phyloP scores from a whole-genome alignment of 768 basidiomycete genomes.

The Mycena crocata region DNA sequence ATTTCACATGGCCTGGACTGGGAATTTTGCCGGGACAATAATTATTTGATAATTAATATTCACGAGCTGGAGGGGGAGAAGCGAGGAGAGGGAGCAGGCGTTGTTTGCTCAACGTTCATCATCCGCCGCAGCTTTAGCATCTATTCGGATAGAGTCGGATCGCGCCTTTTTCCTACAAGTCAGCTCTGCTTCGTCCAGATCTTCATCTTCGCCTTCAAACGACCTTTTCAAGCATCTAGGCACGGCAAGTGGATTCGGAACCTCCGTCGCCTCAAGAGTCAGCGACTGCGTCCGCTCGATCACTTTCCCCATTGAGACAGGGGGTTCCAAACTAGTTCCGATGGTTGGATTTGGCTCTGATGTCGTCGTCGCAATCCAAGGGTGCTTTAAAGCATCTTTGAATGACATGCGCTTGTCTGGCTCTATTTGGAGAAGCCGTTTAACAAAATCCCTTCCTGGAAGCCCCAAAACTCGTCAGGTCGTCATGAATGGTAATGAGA shows the following conservation, averaged over 20 bases:
- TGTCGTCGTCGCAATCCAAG: not conserved
- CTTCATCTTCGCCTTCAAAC: not conserved
- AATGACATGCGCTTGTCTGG: constrained; percentile 1
- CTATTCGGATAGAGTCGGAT: no score
- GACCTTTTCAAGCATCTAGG: not conserved
- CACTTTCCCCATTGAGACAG: not conserved
- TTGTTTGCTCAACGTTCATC: no score
- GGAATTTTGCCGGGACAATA: no score
- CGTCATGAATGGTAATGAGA: not conserved
- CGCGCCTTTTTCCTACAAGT: not conserved
- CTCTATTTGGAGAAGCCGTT: not conserved
- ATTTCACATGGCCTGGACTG: no score
- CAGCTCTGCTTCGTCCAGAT: not conserved
- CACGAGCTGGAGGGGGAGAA: no score
- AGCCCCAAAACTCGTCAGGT: not conserved
- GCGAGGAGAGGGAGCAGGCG: no score
- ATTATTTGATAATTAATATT: no score
- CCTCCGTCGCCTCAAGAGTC: not conserved
- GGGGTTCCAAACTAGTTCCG: not conserved
- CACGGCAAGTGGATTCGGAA: not conserved
- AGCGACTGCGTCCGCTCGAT: constrained; percentile 2
- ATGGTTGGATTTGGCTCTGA: not conserved
- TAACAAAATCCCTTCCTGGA: not conserved
- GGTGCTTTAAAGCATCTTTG: constrained; percentile 4
- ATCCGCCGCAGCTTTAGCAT: no score